Conservation (phyloP, 441 rosid genomes). For the Mallotus repandus region DNA sequence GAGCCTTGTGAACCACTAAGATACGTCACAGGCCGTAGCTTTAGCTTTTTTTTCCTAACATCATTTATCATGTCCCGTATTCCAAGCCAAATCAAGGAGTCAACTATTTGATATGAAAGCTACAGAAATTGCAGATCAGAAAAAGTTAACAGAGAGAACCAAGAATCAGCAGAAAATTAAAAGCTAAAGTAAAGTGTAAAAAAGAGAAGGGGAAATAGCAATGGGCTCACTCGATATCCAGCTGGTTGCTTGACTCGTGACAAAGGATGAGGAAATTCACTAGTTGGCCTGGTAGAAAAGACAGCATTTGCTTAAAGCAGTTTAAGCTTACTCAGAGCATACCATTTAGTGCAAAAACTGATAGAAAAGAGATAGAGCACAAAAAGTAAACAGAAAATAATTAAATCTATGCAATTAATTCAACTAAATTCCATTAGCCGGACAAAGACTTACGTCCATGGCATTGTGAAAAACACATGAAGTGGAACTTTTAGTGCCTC, state of each 20-base stretch:
- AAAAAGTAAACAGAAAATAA: constrained; percentile 20
- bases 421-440: constrained; percentile 45
- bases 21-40: constrained; percentile 96
- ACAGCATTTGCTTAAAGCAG: constrained; percentile 24
- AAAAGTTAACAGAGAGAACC: constrained; percentile 19
- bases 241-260: constrained; percentile 98
- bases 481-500: constrained; percentile 87
- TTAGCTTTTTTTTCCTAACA: constrained; percentile 85
- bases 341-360: constrained; percentile 24
- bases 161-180: constrained; percentile 2
- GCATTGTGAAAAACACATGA: constrained; percentile 99
- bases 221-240: constrained; percentile 82
- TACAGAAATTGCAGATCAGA: constrained; percentile 31
- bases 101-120: constrained; percentile 98
- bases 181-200: neutral
- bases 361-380: constrained; percentile 17
- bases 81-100: constrained; percentile 98
- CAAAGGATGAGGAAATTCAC: constrained; percentile 98
- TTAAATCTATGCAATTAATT: constrained; percentile 24
- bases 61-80: constrained; percentile 97
- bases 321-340: constrained; percentile 26
- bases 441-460: constrained; percentile 98
- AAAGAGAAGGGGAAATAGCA: constrained; percentile 11
- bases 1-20: constrained; percentile 95
- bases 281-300: constrained; percentile 72